Base-by-base conservation (phyloP, 1,284 basidiomycete genomes). In the Neonothopanus nambi region DNA sequence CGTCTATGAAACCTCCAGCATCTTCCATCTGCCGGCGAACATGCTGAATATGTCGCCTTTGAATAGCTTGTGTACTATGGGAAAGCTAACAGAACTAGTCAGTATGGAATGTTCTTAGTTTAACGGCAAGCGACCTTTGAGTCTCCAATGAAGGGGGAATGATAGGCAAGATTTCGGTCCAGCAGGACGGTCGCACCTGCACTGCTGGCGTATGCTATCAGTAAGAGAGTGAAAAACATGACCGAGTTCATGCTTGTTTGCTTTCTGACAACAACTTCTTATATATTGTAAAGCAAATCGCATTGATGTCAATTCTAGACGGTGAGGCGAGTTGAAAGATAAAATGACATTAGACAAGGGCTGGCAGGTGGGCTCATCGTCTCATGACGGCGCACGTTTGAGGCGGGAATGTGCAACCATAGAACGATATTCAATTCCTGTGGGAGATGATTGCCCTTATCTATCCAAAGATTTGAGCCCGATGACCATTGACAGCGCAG, bases 111-210 rank as follows among this genome's bases (percentile, higher is more conserved):
- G 23, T 45, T 30, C 20, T 23, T 8, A 59, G 68, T 48, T 61
- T 33, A 2, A 11, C 2, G 30, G 30, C 30, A 33, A 33, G 13
- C 13, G 8, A 74, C 78, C 61, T 78, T 66, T 3, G 70, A 69
- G 47, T 72, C 67, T 23, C 72, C 69, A 15, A 62, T 57, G 61
- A 79, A 80, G 0, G 79, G 79, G n/a, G 78, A 80, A 6, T 65
- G 60, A 57, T 81, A 81, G 1, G 66, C 79, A 24, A 80, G 57
- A 59, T 81, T 81, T 23, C 72, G 70, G 52, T 78, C 73, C 44
- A 76, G 66, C 1, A 74, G 63, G 33, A 64, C 58, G 6, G 67
- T 70, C 9, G 69, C 72, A 47, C 59, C 46, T 23, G 51, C 23
- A 35, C 26, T 18, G 18, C 15, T 7, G 20, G 20, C n/a, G 12